Base-by-base conservation (phyloP, 2,329 filamentous ascomycete genomes). In the Paraphoma chrysanthemicola region DNA sequence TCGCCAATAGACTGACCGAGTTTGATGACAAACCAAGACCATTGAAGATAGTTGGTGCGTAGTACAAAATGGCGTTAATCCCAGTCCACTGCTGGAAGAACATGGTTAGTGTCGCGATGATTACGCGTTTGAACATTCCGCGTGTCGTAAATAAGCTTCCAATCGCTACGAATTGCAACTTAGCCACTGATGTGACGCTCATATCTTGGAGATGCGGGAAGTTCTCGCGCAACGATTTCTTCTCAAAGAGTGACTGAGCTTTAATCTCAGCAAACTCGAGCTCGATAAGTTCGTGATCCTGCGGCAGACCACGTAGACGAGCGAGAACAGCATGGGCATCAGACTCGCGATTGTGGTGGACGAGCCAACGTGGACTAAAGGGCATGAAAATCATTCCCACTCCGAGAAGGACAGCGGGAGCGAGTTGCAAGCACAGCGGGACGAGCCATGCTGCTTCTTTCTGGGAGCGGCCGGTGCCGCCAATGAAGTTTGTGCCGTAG, bases 261-360 rank as follows among this genome's bases (percentile, higher is more conserved):
- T 91, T 90, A 77, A 94, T 93, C 72, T 93, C 90, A 10, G 92
- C 83, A 69, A 89, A 92, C 68, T 93, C 91, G 2, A 92, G 81
- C 62, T 89, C 84, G 36, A 93, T 84, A 0, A 91, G 82, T 53
- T 91, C 86, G 68, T 92, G 83, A 58, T 89, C 83, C n/a, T 79
- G 71, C 0, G 85, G 71, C 0, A 91, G 82, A 4, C 80, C 82
- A 18, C 91, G 86, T 3, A 94, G 84, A 42, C 71, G 80, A 1
- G 89, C 85, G 1, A 94, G 81, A 1, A 88, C 85, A 11, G 73
- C 73, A 14, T 85, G 84, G 0, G 88, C 89, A 71, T 93, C 90
- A 0, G 81, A 81, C 66, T 92, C 89, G 42, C 89, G 86, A 52
- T 80, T 80, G 66, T 90, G 87, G 70, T 92, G 86, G 8, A 90